phyloP scores from a whole-genome alignment of 495 filamentous ascomycete species.

The Penicillium cosmopolitanum region DNA sequence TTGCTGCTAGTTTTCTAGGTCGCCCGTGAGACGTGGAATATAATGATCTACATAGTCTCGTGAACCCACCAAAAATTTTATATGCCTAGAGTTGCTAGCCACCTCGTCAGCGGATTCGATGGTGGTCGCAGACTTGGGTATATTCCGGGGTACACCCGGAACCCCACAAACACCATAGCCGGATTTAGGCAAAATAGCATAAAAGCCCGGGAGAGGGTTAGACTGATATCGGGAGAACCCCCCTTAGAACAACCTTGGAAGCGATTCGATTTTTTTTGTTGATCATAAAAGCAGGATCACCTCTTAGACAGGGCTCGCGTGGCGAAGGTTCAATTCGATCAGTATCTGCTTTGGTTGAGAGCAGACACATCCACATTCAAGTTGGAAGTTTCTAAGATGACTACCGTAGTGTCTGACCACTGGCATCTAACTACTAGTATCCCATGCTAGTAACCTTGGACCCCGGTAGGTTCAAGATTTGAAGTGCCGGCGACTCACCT shows the following conservation, averaged over 20 bases:
- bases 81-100: too few species aligned
- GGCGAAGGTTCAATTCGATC: neutral
- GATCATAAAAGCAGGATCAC: slow-evolving; percentile 7
- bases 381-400: too few species aligned
- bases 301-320: neutral
- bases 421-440: too few species aligned
- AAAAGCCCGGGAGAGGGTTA: slow-evolving; percentile 11
- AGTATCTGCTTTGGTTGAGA: neutral
- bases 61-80: too few species aligned
- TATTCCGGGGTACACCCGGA: too few species aligned
- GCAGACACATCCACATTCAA: neutral
- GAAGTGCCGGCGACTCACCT: too few species aligned
- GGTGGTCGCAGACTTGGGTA: neutral
- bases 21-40: too few species aligned
- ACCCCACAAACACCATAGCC: neutral
- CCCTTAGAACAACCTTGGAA: neutral
- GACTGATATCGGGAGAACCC: neutral
- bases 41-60: too few species aligned
- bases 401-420: too few species aligned
- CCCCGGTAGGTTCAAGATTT: too few species aligned
- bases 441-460: too few species aligned
- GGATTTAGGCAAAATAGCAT: slow-evolving; percentile 21
- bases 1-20: too few species aligned
- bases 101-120: neutral
- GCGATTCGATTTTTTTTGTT: slow-evolving; percentile 3